Conservation (phyloP, 805 yeast genomes). For the Yarrowia sp. region DNA sequence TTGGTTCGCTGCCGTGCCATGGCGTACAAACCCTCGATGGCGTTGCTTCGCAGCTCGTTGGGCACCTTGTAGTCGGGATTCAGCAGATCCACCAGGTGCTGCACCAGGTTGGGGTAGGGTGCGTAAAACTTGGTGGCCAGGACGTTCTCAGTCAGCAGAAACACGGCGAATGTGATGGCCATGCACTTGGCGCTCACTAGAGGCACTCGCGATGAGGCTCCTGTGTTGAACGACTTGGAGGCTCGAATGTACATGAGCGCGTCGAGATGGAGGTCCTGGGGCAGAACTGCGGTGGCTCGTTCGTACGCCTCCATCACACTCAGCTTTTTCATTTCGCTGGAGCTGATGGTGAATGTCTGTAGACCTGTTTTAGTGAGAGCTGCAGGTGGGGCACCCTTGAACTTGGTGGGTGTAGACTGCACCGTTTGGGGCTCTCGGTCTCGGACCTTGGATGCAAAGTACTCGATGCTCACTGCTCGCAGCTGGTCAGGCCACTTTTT, state of each 20-base stretch:
- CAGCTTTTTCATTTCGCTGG: constrained; percentile 53
- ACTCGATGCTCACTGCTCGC: constrained; percentile 33
- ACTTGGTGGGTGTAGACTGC: constrained; percentile 9
- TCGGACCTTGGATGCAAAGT: constrained; percentile 28
- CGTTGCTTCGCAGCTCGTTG: constrained; percentile 52
- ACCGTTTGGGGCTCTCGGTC: not conserved
- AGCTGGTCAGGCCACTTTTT: constrained; percentile 31
- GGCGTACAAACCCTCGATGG: constrained; percentile 64
- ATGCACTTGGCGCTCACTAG: constrained; percentile 62
- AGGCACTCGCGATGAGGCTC: constrained; percentile 52
- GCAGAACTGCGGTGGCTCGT: constrained; percentile 38
- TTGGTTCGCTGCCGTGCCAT: constrained; percentile 64
- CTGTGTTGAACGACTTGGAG: constrained; percentile 62
- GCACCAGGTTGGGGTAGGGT: constrained; percentile 65
- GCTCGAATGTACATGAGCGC: constrained; percentile 59
- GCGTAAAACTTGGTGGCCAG: constrained; percentile 66
- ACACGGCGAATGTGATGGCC: constrained; percentile 61
- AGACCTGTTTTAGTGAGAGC: constrained; percentile 40
- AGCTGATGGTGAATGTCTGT: constrained; percentile 49
- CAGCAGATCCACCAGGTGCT: constrained; percentile 67
- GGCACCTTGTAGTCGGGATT: constrained; percentile 60
- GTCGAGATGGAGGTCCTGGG: constrained; percentile 60
- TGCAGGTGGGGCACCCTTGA: not conserved
- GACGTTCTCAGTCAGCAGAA: constrained; percentile 53
- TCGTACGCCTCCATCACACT: constrained; percentile 32